Percentiles rank a stretch among this genome's conserved stretches.
phyloP scores from a whole-genome alignment of 106 monocot species.

The Iris macrosiphon region DNA sequence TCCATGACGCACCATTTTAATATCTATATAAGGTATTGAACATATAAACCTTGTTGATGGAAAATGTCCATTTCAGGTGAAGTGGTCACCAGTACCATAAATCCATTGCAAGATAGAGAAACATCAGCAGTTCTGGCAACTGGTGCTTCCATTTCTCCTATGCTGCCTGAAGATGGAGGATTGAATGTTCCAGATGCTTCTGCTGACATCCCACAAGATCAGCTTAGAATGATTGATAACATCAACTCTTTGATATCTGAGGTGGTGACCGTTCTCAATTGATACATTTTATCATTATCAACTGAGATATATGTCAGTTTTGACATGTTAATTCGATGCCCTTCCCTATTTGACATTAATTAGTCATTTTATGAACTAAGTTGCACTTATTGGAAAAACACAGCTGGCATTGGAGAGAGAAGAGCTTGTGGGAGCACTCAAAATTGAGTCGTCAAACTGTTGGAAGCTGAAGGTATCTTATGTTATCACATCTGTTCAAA shows the following conservation, averaged over 20 bases:
- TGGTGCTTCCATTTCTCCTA: conserved; percentile 18
- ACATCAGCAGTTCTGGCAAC: conserved; percentile 7
- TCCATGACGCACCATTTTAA: not conserved
- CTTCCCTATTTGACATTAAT: no score
- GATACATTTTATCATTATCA: not conserved
- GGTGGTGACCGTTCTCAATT: conserved; percentile 26
- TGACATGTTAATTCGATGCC: not conserved
- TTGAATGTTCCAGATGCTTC: conserved; percentile 15
- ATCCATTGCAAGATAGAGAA: conserved; percentile 9
- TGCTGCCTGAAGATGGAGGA: conserved; percentile 14
- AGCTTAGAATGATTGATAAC: conserved; percentile 79
- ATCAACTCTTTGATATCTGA: conserved; percentile 83
- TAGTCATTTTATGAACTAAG: conserved; percentile 4
- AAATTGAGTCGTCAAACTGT: conserved; percentile 56
- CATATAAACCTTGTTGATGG: conserved; percentile 10
- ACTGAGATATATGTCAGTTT: not conserved
- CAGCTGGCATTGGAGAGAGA: conserved; percentile 84
- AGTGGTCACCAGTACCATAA: conserved; percentile 9
- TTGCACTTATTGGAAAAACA: not conserved
- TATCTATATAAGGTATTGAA: conserved; percentile 15
- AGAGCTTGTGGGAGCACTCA: conserved; percentile 53
- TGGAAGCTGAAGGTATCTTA: conserved; percentile 69
- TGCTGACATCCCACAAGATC: conserved; percentile 55
- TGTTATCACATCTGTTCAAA: no score
- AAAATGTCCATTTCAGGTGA: conserved; percentile 16